Evolutionary conservation across 2,329 filamentous ascomycete species (phyloP).

Genomic region (Phoma herbarum): DNA sequence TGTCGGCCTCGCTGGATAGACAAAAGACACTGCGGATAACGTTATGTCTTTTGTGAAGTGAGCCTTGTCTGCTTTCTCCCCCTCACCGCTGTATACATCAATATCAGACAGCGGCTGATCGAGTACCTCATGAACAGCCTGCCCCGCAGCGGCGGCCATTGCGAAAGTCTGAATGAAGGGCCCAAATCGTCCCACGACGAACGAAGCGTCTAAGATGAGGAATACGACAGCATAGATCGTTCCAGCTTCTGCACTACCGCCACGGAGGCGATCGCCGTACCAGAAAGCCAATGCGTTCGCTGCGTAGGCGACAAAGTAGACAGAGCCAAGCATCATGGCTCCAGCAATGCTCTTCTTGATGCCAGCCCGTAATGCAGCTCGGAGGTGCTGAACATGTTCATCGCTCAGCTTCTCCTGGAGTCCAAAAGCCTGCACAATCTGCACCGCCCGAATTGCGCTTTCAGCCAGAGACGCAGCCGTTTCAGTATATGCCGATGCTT

Average conservation of each 20-base stretch:
- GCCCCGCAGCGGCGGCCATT: constrained; percentile 62
- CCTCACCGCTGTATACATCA: constrained; percentile 49
- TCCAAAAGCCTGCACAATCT: constrained; percentile 60
- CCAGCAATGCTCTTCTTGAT: constrained; percentile 53
- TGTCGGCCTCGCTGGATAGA: constrained; percentile 56
- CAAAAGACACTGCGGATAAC: constrained; percentile 53
- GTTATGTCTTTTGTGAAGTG: constrained; percentile 45
- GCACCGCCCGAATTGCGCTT: constrained; percentile 57
- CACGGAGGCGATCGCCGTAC: constrained; percentile 49
- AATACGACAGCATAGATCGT: constrained; percentile 71
- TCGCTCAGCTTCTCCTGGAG: constrained; percentile 53
- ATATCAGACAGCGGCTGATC: constrained; percentile 52
- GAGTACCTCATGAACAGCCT: constrained; percentile 56
- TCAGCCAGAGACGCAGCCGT: constrained; percentile 57
- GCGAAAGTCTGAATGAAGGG: constrained; percentile 67
- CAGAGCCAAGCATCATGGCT: constrained; percentile 54
- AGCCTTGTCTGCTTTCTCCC: constrained; percentile 26
- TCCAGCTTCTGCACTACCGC: constrained; percentile 53
- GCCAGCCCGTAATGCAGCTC: constrained; percentile 47
- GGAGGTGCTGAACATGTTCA: constrained; percentile 49
- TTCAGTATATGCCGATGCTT: constrained; percentile 51
- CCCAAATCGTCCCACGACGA: constrained; percentile 69
- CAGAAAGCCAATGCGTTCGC: constrained; percentile 59
- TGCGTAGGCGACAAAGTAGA: constrained; percentile 58
- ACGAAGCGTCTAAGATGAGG: constrained; percentile 69